A percentile compares a stretch with the other conserved stretches of the same genome.
These are phyloP conservation scores for Haplosporangium sp. DNA, from an alignment of 371 early-diverging fungal genomes.

Conservation along the genomic window DNA sequence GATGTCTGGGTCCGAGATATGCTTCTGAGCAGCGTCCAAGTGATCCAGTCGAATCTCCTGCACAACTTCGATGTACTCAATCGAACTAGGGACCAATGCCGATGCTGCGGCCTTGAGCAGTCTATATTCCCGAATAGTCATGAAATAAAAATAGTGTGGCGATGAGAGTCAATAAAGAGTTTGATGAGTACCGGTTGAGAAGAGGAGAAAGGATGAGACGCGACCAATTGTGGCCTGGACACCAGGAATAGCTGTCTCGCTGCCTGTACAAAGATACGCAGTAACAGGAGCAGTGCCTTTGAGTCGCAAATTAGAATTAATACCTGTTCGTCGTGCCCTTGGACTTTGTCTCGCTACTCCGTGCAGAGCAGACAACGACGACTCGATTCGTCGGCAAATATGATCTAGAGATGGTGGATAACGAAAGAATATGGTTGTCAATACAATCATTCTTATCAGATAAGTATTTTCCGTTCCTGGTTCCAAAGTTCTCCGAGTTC, in stretches of 20 bases:
- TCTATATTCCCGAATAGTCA: conserved; percentile 2
- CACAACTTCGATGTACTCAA: conserved; percentile 71
- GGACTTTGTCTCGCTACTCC: conserved; percentile 81
- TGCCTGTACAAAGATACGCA: too few relatives aligned
- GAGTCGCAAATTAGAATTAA: background rate
- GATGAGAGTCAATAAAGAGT: background rate
- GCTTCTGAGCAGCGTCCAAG: conserved; percentile 72
- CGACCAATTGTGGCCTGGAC: background rate
- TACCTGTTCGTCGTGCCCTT: conserved; percentile 73
- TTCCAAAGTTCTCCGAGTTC: too few relatives aligned
- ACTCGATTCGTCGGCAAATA: conserved; percentile 74
- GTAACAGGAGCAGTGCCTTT: too few relatives aligned
- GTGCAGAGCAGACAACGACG: conserved; percentile 85
- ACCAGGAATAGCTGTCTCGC: too few relatives aligned
- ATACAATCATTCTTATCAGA: too few relatives aligned
- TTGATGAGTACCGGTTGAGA: background rate
- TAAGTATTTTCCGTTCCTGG: background rate
- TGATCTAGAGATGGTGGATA: conserved; percentile 52
- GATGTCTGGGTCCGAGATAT: conserved; percentile 65
- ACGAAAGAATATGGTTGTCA: too few relatives aligned
- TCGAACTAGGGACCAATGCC: conserved; percentile 41
- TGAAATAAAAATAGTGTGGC: background rate
- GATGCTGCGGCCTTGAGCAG: conserved; percentile 45
- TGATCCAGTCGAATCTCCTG: conserved; percentile 88
- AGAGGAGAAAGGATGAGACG: background rate